Percentiles rank a stretch among this genome's conserved stretches.
Conservation (phyloP, 768 basidiomycete species). For the Dacryopinax primogenitus region DNA sequence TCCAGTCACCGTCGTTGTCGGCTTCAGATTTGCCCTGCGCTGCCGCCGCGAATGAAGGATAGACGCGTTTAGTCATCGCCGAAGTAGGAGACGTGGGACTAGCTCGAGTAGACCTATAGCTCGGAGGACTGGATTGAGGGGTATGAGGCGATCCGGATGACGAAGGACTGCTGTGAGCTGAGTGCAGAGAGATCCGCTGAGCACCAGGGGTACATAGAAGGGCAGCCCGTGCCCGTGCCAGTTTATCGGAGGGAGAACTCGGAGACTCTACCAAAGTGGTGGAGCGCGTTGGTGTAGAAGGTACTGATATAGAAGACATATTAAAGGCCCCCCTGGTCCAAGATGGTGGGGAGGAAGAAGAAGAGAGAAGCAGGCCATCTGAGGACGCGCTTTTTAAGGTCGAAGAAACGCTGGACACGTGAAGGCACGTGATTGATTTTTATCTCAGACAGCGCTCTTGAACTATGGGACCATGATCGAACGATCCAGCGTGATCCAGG, state of each 20-base stretch:
- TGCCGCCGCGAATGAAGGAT: background rate
- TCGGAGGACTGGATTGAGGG: background rate
- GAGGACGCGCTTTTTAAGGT: background rate
- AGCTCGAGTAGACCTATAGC: background rate
- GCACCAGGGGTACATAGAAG: background rate
- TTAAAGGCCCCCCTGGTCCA: background rate
- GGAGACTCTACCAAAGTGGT: background rate
- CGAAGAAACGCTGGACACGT: background rate
- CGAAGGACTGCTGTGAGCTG: background rate
- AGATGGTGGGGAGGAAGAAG: background rate
- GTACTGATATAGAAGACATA: background rate
- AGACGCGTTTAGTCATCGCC: background rate
- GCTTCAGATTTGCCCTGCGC: slow-evolving; percentile 21
- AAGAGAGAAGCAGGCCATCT: background rate
- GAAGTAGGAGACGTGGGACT: background rate
- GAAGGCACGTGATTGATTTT: slow-evolving; percentile 4
- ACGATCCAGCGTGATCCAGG: background rate
- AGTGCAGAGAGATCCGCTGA: background rate
- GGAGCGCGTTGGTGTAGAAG: background rate
- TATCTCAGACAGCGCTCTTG: no score
- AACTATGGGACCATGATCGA: no score
- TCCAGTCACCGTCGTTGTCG: slow-evolving; percentile 57
- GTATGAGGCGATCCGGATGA: background rate
- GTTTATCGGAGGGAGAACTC: background rate
- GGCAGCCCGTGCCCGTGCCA: background rate